phyloP scores from a whole-genome alignment of 208 protist genomes.

The Wallacemonas sp. region DNA sequence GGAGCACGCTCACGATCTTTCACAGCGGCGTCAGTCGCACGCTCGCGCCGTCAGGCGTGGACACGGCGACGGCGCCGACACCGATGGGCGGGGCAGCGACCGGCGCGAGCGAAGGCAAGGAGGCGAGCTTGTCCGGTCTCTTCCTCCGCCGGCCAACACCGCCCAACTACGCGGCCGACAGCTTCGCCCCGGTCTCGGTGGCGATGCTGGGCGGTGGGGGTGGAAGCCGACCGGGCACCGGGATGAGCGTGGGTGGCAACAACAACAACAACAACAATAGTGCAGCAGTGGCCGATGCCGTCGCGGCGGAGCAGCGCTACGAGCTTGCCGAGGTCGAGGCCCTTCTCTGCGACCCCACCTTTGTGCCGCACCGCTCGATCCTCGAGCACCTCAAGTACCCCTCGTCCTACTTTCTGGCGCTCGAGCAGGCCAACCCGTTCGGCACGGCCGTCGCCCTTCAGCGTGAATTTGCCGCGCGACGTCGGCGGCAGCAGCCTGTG shows the following conservation, averaged over 20 bases:
- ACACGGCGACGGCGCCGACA: not conserved
- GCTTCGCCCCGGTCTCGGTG: not conserved
- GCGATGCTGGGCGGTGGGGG: not conserved
- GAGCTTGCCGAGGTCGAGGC: constrained; percentile 25
- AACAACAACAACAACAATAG: not conserved
- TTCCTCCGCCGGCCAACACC: not conserved
- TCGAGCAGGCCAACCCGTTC: constrained; percentile 28
- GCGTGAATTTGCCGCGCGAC: constrained; percentile 22
- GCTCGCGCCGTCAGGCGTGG: not conserved
- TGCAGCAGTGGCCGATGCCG: not conserved
- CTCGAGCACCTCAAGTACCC: constrained; percentile 31
- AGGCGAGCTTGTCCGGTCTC: not conserved
- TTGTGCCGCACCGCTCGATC: constrained; percentile 27
- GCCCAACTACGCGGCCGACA: not conserved
- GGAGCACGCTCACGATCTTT: not conserved
- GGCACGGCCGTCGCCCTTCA: constrained; percentile 21
- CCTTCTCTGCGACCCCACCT: constrained; percentile 17
- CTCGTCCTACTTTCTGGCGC: constrained; percentile 36
- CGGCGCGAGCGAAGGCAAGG: not conserved
- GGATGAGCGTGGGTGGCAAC: not conserved
- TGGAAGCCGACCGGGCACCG: not conserved
- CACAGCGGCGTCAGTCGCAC: not conserved
- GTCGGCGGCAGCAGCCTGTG: constrained; percentile 10
- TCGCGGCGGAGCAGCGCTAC: constrained; percentile 22
- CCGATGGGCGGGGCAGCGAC: not conserved